phyloP scores from a whole-genome alignment of 1,284 basidiomycete genomes.

The Rhodotorula sp. region DNA sequence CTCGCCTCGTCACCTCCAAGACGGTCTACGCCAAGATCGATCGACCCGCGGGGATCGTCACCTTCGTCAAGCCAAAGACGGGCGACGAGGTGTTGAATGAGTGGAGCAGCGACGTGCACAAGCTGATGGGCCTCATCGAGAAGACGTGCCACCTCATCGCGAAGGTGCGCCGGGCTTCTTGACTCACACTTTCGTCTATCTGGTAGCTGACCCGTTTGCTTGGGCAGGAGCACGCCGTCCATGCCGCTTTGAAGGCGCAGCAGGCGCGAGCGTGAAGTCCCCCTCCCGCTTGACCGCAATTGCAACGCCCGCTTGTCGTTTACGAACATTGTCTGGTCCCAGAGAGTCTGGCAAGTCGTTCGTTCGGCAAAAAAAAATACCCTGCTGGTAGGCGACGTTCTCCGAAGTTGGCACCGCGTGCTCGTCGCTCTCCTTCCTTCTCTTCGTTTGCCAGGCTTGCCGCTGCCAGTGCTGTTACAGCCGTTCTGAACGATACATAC shows the following conservation, averaged over 20 bases:
- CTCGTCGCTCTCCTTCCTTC: conserved; percentile 26
- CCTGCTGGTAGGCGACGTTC: too few relatives aligned
- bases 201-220: neutral
- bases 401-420: conserved; percentile 6
- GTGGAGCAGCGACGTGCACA: conserved; percentile 94
- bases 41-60: conserved; percentile 82
- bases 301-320: neutral
- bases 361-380: too few relatives aligned
- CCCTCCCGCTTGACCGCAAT: neutral
- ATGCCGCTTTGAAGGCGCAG: conserved; percentile 43
- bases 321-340: too few relatives aligned
- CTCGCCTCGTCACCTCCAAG: conserved; percentile 82
- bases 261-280: conserved; percentile 12
- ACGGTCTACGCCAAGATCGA: conserved; percentile 93
- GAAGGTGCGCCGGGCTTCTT: conserved; percentile 48
- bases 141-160: conserved; percentile 56
- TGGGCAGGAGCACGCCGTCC: conserved; percentile 46
- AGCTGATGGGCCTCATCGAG: conserved; percentile 59
- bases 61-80: conserved; percentile 62
- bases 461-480: neutral
- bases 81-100: conserved; percentile 91
- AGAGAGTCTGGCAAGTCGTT: too few relatives aligned
- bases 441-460: conserved; percentile 16
- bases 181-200: neutral
- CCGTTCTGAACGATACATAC: too few relatives aligned